Conservation (phyloP, 148 eudicot species). For the Cornus controversa region DNA sequence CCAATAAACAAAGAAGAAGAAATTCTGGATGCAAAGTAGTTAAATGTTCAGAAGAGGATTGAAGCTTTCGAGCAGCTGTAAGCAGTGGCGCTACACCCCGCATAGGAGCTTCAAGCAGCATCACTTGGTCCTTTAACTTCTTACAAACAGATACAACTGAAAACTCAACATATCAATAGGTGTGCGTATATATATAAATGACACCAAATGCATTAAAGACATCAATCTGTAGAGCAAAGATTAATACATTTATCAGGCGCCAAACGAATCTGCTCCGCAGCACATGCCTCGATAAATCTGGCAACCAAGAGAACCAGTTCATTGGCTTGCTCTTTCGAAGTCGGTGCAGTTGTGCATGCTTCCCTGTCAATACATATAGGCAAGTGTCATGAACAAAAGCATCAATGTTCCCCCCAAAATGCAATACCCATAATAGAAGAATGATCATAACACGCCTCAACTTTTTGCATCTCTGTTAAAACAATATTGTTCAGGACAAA, state of each 20-base stretch:
- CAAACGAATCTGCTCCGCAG: constrained; percentile 79
- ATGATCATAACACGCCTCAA: background rate
- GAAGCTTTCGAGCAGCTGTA: constrained; percentile 70
- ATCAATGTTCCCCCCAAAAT: background rate
- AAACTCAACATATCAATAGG: constrained; percentile 11
- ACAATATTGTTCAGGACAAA: background rate
- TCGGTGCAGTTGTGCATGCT: constrained; percentile 51
- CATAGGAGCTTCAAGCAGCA: constrained; percentile 64
- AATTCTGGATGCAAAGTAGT: constrained; percentile 87
- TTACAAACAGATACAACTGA: constrained; percentile 79
- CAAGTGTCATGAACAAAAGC: background rate
- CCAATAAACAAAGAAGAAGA: constrained; percentile 72
- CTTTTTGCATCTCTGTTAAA: background rate
- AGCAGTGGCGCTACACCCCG: constrained; percentile 83
- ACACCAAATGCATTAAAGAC: background rate
- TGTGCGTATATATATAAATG: background rate
- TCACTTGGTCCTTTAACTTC: constrained; percentile 77
- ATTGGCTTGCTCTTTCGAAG: constrained; percentile 55
- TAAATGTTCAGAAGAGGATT: constrained; percentile 65
- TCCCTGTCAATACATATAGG: constrained; percentile 49
- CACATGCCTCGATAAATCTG: constrained; percentile 63
- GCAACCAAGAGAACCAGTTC: constrained; percentile 45
- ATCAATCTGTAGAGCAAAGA: background rate
- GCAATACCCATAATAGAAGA: background rate
- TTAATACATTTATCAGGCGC: constrained; percentile 80